Conservation (phyloP, 306 rosid genomes). For the Vachellia pachyceras region DNA sequence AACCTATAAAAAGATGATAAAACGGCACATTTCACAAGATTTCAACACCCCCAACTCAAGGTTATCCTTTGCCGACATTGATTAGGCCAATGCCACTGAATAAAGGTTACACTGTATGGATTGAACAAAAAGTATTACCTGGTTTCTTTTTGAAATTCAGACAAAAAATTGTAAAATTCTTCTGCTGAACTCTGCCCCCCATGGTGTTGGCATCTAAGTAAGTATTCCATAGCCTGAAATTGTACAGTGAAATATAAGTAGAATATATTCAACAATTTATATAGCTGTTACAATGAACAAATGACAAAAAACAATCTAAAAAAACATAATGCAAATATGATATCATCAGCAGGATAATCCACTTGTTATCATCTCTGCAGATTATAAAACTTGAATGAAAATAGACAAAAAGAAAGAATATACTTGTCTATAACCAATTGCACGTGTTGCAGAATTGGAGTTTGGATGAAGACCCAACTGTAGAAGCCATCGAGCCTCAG, state of each 20-base stretch:
- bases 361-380: constrained; percentile 20
- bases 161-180: constrained; percentile 68
- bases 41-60: background rate
- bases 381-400: constrained; percentile 28
- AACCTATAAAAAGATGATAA: background rate
- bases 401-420: constrained; percentile 25
- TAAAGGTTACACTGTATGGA: background rate
- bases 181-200: constrained; percentile 65
- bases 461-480: constrained; percentile 85
- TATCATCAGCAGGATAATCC: background rate
- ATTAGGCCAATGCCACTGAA: constrained; percentile 8
- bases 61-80: background rate
- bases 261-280: constrained; percentile 16
- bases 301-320: background rate
- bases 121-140: constrained; percentile 46
- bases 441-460: constrained; percentile 83
- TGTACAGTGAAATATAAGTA: constrained; percentile 34
- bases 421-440: constrained; percentile 97
- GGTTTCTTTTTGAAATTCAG: constrained; percentile 84
- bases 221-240: constrained; percentile 89
- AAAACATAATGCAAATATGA: background rate
- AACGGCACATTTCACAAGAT: background rate
- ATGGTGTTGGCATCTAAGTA: constrained; percentile 67
- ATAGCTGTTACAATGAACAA: constrained; percentile 33
- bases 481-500: constrained; percentile 90